Evolutionary conservation across 345 rosid species (phyloP), one percentile per base, ranked within the genome.

Genomic region (Anacardium occidentale): DNA sequence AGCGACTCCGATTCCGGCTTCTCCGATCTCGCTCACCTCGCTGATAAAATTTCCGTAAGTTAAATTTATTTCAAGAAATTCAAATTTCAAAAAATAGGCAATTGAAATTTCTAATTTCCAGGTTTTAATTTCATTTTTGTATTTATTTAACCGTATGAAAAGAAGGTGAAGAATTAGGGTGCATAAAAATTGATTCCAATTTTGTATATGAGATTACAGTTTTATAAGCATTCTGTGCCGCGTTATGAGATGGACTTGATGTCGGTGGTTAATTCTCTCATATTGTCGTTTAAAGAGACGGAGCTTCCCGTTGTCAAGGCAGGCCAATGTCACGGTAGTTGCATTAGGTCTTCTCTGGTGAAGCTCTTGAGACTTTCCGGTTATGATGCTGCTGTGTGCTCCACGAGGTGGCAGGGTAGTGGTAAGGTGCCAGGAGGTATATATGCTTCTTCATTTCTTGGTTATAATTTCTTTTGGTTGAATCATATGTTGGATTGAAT

Each of bases 391-490:
- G 97, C 89, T 22, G 93, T 94, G 37, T 94, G 98, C 65, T 71
- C 86, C 17, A 84, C 95, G 7, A 85, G 85, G 82, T 94, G 98
- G 97, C 92, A 84, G 83, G 89, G 92, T 56, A 66, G 79, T 51
- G 86, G 90, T 81, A 94, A 88, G 85, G 95, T 92, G 61, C 97
- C 97, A 24, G 97, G 97, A 85, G 98, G 98, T 94, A 85, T 29
- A 29, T 29, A 29, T 59, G 84, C 74, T 50, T 50, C 53, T 18
- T 8, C 20, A 50, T 5, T 18, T 13, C 53, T 50, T 13, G 3
- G 17, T 2, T 50, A 13, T 1, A 15, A 15, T 12, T 12, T 50
- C 15, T 4, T 50, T 50, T 50, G 18, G 18, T 50, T 50, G 53
- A 37, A 37, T 7, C 42, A 37, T 37, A 37, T 37, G 42, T 37